A percentile compares a stretch with the other conserved stretches of the same genome.
phyloP scores from a whole-genome alignment of 139 green algal species.

The Micractinium conductrix region DNA sequence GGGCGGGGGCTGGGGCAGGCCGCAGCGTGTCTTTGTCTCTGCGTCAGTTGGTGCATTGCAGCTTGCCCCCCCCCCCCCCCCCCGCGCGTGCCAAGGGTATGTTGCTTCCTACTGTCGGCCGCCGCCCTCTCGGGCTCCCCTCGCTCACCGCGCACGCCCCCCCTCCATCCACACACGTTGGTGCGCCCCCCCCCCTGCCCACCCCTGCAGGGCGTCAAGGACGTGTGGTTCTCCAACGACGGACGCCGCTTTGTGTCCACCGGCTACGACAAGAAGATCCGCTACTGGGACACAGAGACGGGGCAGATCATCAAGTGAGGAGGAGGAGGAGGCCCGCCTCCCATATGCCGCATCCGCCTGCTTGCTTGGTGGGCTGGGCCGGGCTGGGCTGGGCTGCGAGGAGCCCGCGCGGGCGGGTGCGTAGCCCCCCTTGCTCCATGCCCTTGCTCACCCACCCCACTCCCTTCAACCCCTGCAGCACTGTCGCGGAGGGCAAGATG shows the following conservation, averaged over 20 bases:
- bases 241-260: constrained; percentile 87
- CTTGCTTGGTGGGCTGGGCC: not conserved
- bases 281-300: constrained; percentile 98
- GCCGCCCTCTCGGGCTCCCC: no score
- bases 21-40: not conserved
- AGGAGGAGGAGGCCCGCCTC: not conserved
- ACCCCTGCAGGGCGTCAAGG: constrained; percentile 82
- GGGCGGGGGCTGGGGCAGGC: not conserved
- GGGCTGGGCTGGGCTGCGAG: not conserved
- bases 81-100: not conserved
- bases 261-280: constrained; percentile 92
- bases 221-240: constrained; percentile 93
- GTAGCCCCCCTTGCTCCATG: not conserved
- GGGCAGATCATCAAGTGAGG: constrained; percentile 66
- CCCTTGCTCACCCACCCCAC: not conserved
- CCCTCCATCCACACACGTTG: no score
- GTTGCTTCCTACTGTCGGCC: not conserved
- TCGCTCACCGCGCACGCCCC: no score
- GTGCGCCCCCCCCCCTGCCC: no score
- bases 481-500: constrained; percentile 80
- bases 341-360: no score
- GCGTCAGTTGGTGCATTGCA: not conserved
- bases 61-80: not conserved
- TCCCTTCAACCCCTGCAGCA: constrained; percentile 32
- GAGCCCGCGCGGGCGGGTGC: not conserved